Evolutionary conservation across 139 green algal species (phyloP), one percentile per base, ranked within the genome.

Genomic region (Coccomyxa sp.): DNA sequence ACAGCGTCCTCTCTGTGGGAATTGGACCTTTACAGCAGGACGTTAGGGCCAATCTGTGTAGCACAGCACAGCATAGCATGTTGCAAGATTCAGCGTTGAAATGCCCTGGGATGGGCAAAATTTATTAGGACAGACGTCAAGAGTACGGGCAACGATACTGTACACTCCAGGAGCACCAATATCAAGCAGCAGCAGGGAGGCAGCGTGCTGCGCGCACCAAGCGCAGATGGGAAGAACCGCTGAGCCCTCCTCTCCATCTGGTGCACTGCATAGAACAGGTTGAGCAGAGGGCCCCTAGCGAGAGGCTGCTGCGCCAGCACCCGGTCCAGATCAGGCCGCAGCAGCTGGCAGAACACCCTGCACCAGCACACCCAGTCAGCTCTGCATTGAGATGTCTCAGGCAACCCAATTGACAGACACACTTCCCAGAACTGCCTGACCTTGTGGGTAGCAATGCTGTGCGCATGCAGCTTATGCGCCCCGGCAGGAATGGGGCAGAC

Each of bases 271-370:
- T 73, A 35, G 22, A 82, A 36, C 35, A 82, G 71, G 36, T 44
- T 34, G 44, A 78, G 73, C 70, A 82, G 74, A 4, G 50, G 35
- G 16, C 50, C n/a, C 24, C 35, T 58, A 0, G 50, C 44, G 6
- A 12, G 44, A 35, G 68, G 70, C 70, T 78, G 68, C 2, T 40
- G 39, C 2, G 35, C 78, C 33, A 82, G 54, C 78, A 82, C 9
- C 2, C 40, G 31, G 29, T 78, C 50, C 39, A 82, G 33, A 27
- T 82, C 70, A 16, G 78, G 70, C 36, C 71, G 50, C 37, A 82
- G 70, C 70, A 64, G 38, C 50, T 73, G 41, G 64, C 78, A 78
- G 50, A 78, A 82, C 6, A 78, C 71, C 71, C 78, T 82, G 78
- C 50, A 74, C 34, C 14, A 16, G 50, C 44, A 58, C 50, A 64